phyloP scores from a whole-genome alignment of 2,329 filamentous ascomycete species.

The Penicillium corylophilum region DNA sequence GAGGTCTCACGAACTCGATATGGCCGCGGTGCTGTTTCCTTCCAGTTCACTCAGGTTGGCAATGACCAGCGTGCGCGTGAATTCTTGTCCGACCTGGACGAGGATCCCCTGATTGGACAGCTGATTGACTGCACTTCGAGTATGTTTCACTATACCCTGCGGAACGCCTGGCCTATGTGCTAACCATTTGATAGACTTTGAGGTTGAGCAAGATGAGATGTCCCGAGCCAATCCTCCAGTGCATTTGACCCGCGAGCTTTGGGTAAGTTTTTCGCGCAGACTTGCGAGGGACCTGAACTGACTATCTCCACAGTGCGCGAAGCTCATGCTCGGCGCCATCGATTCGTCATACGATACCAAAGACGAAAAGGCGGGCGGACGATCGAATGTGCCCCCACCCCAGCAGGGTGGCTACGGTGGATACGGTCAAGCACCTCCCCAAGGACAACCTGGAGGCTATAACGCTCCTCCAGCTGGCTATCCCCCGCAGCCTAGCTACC shows the following conservation, averaged over 20 bases:
- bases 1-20: constrained; percentile 53
- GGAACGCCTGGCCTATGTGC: constrained; percentile 1
- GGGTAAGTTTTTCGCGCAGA: constrained; percentile 42
- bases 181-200: constrained; percentile 53
- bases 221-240: constrained; percentile 60
- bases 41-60: constrained; percentile 69
- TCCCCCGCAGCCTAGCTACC: constrained; percentile 14
- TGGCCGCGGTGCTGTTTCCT: constrained; percentile 60
- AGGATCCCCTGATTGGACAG: constrained; percentile 60
- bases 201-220: constrained; percentile 68
- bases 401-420: constrained; percentile 40
- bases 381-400: constrained; percentile 30
- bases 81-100: constrained; percentile 64
- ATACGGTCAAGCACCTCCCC: constrained; percentile 25
- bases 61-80: constrained; percentile 64
- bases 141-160: constrained; percentile 41
- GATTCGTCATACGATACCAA: constrained; percentile 65
- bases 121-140: constrained; percentile 69
- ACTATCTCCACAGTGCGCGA: constrained; percentile 50
- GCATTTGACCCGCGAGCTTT: constrained; percentile 63
- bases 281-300: constrained; percentile 7
- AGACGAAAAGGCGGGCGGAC: constrained; percentile 57
- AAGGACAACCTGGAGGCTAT: constrained; percentile 20
- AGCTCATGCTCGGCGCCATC: constrained; percentile 66
- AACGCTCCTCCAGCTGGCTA: constrained; percentile 15